phyloP scores from a whole-genome alignment of 1,284 basidiomycete genomes.

The Dichomitus squalens region DNA sequence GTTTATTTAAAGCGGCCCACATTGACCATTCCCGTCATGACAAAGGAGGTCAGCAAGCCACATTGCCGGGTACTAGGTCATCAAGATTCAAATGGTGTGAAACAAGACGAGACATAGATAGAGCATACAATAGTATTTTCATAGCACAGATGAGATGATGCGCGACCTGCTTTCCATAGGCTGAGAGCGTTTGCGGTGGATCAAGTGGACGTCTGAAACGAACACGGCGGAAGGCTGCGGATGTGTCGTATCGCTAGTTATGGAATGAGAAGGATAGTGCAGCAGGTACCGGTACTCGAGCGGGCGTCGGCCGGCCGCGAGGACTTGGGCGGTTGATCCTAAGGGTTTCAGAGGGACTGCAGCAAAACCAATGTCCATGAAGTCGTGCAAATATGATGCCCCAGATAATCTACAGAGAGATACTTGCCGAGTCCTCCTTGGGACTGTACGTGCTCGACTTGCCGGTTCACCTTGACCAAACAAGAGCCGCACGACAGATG shows the following conservation, averaged over 20 bases:
- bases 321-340: conserved; percentile 70
- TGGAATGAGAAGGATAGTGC: conserved; percentile 15
- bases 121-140: conserved; percentile 29
- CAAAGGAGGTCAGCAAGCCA: background rate
- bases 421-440: conserved; percentile 58
- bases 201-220: conserved; percentile 11
- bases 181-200: conserved; percentile 6
- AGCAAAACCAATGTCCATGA: background rate
- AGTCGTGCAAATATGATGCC: background rate
- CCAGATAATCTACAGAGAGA: conserved; percentile 50
- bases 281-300: conserved; percentile 30
- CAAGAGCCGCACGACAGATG: conserved; percentile 56
- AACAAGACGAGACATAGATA: conserved; percentile 19
- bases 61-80: background rate
- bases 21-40: background rate
- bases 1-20: too few species aligned
- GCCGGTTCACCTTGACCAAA: conserved; percentile 60
- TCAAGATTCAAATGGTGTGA: conserved; percentile 7
- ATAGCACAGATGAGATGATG: conserved; percentile 27
- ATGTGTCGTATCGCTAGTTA: background rate
- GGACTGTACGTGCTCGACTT: conserved; percentile 27
- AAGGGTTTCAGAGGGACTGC: conserved; percentile 60
- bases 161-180: background rate
- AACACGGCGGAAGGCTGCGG: conserved; percentile 3
- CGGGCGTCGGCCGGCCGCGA: conserved; percentile 55